Base-by-base conservation (phyloP, 331 rosid genomes). In the Quercus tomentella region DNA sequence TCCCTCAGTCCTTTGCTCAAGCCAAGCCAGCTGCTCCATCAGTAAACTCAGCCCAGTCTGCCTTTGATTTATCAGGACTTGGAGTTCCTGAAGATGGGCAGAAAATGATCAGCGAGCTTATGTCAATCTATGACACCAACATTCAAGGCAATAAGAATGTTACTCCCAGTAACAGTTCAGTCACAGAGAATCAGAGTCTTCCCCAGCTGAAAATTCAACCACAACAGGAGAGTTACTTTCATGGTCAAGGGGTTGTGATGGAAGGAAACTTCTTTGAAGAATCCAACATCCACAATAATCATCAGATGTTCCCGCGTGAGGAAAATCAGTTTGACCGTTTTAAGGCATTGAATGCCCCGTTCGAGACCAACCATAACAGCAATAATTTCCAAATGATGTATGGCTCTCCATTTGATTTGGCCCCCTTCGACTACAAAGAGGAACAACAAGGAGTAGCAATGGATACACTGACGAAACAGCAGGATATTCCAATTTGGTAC, bases 71-170 rank as follows among this genome's bases (percentile, higher is more conserved):
- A 61, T 79, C 96, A 0, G 87, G 90, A 1, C 87, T 89, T 5
- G 94, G 90, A 25, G 91, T 92, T 86, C 93, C 97, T 0, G 93
- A 91, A 78, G 97, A 91, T 52, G 97, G 90, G 25, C 93, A 89
- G 74, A 91, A 91, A 75, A 88, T 89, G 90, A 91, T 94, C 16
- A 82, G 84, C 4, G 93, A 94, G 51, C 97, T 92, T 1, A 89
- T 94, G 98, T 82, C 97, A 9, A 77, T 86, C 82, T 94, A 92
- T 10, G 94, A 94, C 21, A 77, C 88, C 21, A 87, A 81, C 75
- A 25, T 84, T 6, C 84, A 77, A 55, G 92, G 80, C 73, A 87
- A 77, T 87, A 89, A 84, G 77, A 91, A 78, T 55, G 6, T 35
- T 18, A 81, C 81, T 61, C 31, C 91, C 70, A 74, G 51, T 21